Base-by-base conservation (phyloP, 768 basidiomycete genomes). In the Lepiota brunneoincarnata region DNA sequence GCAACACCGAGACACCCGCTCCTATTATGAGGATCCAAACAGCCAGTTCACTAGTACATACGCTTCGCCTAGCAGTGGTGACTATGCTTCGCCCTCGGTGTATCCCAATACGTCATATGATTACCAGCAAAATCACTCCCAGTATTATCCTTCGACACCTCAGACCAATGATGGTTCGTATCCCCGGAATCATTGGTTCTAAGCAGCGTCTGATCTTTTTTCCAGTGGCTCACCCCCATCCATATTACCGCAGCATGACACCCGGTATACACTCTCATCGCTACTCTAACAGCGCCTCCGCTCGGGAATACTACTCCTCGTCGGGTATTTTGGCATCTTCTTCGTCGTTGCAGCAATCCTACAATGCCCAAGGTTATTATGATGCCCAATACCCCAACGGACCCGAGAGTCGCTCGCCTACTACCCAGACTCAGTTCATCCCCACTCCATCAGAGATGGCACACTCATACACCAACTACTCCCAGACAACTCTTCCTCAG, bases 1-100 rank as follows among this genome's bases (percentile, higher is more conserved):
- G 75, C 70, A 77, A 49, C 70, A 68, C 48, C 67, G 70, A 38
- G 69, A 75, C 56, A 61, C 71, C 57, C 77, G 75, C 44, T 61
- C 70, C 38, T 78, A 75, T 61, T 79, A 75, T 58, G 76, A 76
- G 46, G 72, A 72, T 56, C 67, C 66, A 55, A 63, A 54, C 47
- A 62, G 61, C 24, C 59, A 61, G 37, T 73, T 72, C 53, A 55
- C 66, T 50, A 63, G 63, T 15, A 67, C 71, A 45, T 46, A 63
- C 23, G 49, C 69, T 18, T 62, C 66, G 38, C 61, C 68, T 48
- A 58, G n/a, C n/a, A n/a, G 56, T 53, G 58, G 58, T 38, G 67
- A 72, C 49, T 74, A 69, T 61, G 37, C 65, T 14, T 54, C 40
- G 37, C 34, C 38, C 51, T 58, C 54, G 42, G 63, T 18, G 57